These are phyloP conservation scores for Epithele typhae DNA, from an alignment of 768 basidiomycete species.

Conservation along the genomic window DNA sequence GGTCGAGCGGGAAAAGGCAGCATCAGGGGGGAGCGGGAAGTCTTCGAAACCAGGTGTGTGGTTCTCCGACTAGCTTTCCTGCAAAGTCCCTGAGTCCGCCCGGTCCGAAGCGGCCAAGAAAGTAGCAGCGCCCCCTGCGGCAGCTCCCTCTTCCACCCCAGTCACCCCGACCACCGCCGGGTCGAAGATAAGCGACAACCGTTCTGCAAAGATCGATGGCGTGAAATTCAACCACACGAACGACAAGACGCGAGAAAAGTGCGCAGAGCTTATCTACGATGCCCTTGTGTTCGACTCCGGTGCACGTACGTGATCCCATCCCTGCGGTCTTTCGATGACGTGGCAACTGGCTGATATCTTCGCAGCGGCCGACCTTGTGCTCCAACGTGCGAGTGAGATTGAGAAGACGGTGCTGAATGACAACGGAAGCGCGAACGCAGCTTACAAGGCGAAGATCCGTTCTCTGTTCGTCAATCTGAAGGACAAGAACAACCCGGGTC, in stretches of 20 bases:
- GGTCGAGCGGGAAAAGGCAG: conserved; percentile 61
- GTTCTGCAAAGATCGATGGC: conserved; percentile 71
- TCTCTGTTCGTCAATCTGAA: conserved; percentile 91
- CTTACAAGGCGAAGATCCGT: conserved; percentile 79
- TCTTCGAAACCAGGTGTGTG: conserved; percentile 35
- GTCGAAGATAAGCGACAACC: conserved; percentile 32
- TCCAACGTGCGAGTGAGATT: conserved; percentile 60
- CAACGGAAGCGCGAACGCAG: conserved; percentile 39
- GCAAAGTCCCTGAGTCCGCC: too few species aligned
- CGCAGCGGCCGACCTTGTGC: conserved; percentile 52
- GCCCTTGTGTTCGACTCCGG: conserved; percentile 82
- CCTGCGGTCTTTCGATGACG: too few species aligned
- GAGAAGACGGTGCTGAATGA: conserved; percentile 58
- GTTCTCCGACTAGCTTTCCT: too few species aligned
- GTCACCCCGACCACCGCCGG: conserved; percentile 21
- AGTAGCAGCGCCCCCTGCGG: conserved; percentile 15
- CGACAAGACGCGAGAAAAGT: conserved; percentile 81
- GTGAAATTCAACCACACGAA: conserved; percentile 51
- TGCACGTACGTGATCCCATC: conserved; percentile 57
- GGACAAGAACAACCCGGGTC: conserved; percentile 86
- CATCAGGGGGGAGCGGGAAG: conserved; percentile 28
- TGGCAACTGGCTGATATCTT: too few species aligned
- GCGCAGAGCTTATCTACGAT: conserved; percentile 87
- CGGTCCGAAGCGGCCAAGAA: conserved; percentile 16
- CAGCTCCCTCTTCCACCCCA: conserved; percentile 17